phyloP scores from a whole-genome alignment of 306 rosid genomes.

The Datisca glomerata region DNA sequence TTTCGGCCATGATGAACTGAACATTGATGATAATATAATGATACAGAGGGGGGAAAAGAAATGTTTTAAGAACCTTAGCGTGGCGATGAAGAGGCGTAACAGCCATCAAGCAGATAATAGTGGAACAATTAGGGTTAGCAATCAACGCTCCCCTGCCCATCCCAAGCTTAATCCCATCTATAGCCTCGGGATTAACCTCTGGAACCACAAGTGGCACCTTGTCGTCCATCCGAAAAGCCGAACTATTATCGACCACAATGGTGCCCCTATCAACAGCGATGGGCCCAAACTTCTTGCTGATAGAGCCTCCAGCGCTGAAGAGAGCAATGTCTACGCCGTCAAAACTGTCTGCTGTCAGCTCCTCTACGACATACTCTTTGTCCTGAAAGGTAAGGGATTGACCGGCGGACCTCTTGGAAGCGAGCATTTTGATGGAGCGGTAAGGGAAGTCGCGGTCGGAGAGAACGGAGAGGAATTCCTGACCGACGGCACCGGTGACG shows the following conservation, averaged over 20 bases:
- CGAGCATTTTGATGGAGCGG: conserved; percentile 94
- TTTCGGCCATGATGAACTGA: too few species aligned
- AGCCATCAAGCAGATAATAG: conserved; percentile 89
- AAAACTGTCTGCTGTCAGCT: conserved; percentile 75
- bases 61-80: conserved; percentile 41
- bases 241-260: conserved; percentile 84
- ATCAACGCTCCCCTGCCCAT: conserved; percentile 73
- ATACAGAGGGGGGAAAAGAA: conserved; percentile 1
- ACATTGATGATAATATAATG: not conserved
- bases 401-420: conserved; percentile 89
- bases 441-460: conserved; percentile 88
- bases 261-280: conserved; percentile 67
- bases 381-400: conserved; percentile 41
- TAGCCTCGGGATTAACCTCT: conserved; percentile 92
- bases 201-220: conserved; percentile 87
- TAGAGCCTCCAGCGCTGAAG: conserved; percentile 95
- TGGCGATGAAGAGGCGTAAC: conserved; percentile 93
- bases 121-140: conserved; percentile 97
- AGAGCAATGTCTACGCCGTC: conserved; percentile 80
- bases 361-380: conserved; percentile 55
- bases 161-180: conserved; percentile 57
- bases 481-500: conserved; percentile 97
- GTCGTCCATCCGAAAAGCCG: conserved; percentile 85
- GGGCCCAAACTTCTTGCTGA: conserved; percentile 80
- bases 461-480: conserved; percentile 89